Evolutionary conservation across 495 filamentous ascomycete genomes (phyloP).

Genomic region (Penicillium turbatum): DNA sequence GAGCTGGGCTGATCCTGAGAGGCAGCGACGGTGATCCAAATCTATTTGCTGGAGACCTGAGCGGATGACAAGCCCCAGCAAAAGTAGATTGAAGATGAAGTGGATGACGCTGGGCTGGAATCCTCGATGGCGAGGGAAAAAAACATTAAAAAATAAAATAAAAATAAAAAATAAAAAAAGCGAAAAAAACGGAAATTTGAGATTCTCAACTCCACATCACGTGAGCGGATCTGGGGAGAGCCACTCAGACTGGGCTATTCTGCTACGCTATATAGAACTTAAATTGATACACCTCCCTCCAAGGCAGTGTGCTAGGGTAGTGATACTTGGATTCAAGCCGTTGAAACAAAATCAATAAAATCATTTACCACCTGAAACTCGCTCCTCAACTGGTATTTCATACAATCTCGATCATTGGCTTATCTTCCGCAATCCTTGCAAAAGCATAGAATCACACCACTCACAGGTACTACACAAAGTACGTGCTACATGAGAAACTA

Average conservation of each 20-base stretch:
- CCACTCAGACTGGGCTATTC: neutral
- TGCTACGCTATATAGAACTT: too few species aligned
- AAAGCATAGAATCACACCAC: constrained; percentile 1
- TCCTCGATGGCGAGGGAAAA: constrained; percentile 19
- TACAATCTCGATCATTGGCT: neutral
- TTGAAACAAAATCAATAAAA: neutral
- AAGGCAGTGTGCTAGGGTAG: too few species aligned
- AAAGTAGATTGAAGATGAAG: constrained; percentile 21
- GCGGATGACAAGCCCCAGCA: constrained; percentile 6
- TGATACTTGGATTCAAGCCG: neutral
- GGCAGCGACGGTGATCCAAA: constrained; percentile 2
- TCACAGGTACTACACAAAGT: constrained; percentile 2
- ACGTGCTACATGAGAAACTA: neutral
- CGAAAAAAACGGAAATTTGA: constrained; percentile 7
- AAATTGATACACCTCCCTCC: too few species aligned
- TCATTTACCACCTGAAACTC: neutral
- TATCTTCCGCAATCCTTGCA: constrained; percentile 8
- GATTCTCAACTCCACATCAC: constrained; percentile 22
- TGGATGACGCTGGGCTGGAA: constrained; percentile 27
- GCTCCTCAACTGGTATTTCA: neutral
- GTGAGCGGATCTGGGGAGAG: constrained; percentile 15
- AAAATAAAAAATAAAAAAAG: constrained; percentile 15
- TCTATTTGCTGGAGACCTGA: constrained; percentile 1
- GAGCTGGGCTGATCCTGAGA: constrained; percentile 8
- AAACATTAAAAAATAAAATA: constrained; percentile 22